phyloP scores from a whole-genome alignment of 139 green algal species.

The Volvox reticuliferus region DNA sequence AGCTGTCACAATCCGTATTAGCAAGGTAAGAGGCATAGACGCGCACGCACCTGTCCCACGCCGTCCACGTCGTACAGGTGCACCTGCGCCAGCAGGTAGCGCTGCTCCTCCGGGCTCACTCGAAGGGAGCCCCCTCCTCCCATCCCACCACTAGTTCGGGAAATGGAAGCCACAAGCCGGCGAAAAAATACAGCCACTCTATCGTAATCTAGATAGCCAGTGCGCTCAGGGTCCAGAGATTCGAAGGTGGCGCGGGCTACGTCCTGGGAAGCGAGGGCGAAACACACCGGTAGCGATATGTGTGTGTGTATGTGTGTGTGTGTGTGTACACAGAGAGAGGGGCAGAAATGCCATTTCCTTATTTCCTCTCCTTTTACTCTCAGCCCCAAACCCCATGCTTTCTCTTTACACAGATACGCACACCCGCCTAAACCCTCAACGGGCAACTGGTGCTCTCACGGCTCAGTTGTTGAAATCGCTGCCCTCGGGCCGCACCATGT shows the following conservation, averaged over 20 bases:
- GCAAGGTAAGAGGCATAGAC: too few species aligned
- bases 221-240: neutral
- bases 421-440: neutral
- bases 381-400: neutral
- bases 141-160: neutral
- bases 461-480: too few species aligned
- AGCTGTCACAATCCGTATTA: too few species aligned
- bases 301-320: neutral
- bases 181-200: conserved; percentile 47
- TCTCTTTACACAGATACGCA: neutral
- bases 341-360: too few species aligned
- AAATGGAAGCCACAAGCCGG: neutral
- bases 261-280: conserved; percentile 12
- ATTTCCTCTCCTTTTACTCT: too few species aligned
- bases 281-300: neutral
- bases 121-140: neutral
- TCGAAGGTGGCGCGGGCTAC: conserved; percentile 16
- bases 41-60: conserved; percentile 31
- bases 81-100: conserved; percentile 42
- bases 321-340: too few species aligned
- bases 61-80: conserved; percentile 47
- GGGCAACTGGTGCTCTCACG: too few species aligned
- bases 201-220: conserved; percentile 52
- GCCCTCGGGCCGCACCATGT: conserved; percentile 30
- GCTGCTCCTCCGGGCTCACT: neutral